A percentile compares a stretch with the other conserved stretches of the same genome.
Evolutionary conservation across 2,329 filamentous ascomycete species (phyloP).

Genomic region (Magnaporthiopsis rhizophila): DNA sequence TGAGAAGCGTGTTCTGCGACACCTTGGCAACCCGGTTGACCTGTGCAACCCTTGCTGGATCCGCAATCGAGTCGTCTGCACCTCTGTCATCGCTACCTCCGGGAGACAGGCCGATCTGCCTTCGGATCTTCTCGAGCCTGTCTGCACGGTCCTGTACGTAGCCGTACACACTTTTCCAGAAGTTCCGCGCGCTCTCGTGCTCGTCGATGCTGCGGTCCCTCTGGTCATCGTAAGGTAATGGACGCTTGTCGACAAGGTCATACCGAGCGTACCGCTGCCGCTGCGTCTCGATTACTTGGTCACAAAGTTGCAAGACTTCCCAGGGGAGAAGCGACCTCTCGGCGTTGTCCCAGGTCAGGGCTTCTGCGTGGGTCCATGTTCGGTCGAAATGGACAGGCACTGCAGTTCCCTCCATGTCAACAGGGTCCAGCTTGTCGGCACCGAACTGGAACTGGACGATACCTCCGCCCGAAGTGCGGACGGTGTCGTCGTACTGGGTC

Average conservation of each 20-base stretch:
- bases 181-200: constrained; percentile 74
- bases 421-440: constrained; percentile 88
- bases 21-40: constrained; percentile 76
- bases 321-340: constrained; percentile 66
- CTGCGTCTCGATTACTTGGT: constrained; percentile 59
- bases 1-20: constrained; percentile 61
- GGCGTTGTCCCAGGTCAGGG: constrained; percentile 69
- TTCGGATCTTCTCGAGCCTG: constrained; percentile 48
- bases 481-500: constrained; percentile 87
- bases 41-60: constrained; percentile 28
- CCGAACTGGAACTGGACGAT: constrained; percentile 98
- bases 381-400: constrained; percentile 88
- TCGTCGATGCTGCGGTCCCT: constrained; percentile 65
- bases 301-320: constrained; percentile 63
- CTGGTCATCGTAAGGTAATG: constrained; percentile 61
- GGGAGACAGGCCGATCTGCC: constrained; percentile 36
- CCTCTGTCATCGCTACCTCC: neutral
- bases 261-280: constrained; percentile 55
- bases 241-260: constrained; percentile 51
- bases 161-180: constrained; percentile 68
- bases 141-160: constrained; percentile 59
- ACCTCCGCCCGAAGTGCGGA: constrained; percentile 78
- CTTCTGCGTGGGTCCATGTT: constrained; percentile 76
- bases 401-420: constrained; percentile 94
- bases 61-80: constrained; percentile 22